These are phyloP conservation scores for Beauveria medogensis DNA, from an alignment of 2,329 filamentous ascomycete species.

Conservation along the genomic window DNA sequence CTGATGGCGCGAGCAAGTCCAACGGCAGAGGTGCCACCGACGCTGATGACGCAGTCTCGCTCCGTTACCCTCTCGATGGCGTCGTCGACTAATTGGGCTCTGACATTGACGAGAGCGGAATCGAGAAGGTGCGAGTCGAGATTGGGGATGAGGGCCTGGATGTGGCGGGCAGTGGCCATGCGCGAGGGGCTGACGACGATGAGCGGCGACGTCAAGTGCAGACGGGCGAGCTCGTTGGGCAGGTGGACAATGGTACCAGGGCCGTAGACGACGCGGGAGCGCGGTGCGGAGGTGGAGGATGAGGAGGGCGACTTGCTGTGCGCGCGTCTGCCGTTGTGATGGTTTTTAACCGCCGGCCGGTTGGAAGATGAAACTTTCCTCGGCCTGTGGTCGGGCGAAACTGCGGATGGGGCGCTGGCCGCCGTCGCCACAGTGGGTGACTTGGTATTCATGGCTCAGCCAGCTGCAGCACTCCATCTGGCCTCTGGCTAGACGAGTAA, in stretches of 20 bases:
- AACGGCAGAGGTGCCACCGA: conserved; percentile 56
- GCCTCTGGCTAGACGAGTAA: neutral
- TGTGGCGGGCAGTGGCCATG: conserved; percentile 23
- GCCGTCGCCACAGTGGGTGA: neutral
- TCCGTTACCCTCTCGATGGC: conserved; percentile 22
- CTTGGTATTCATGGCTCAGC: conserved; percentile 3
- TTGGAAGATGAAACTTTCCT: conserved; percentile 3
- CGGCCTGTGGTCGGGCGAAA: neutral
- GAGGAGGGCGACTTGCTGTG: conserved; percentile 3
- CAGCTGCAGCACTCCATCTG: conserved; percentile 4
- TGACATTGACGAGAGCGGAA: conserved; percentile 23
- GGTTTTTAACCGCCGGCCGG: neutral
- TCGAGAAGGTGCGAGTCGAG: conserved; percentile 26
- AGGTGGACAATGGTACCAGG: conserved; percentile 24
- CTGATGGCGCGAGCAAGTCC: conserved; percentile 49
- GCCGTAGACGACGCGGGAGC: conserved; percentile 29
- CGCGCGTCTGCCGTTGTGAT: neutral
- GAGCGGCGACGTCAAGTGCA: conserved; percentile 26
- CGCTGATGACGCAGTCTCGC: conserved; percentile 50
- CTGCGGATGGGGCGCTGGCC: neutral
- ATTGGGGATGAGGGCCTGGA: conserved; percentile 27
- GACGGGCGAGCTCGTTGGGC: conserved; percentile 25
- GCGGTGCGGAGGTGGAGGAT: conserved; percentile 7
- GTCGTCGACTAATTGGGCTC: conserved; percentile 21
- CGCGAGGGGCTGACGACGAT: conserved; percentile 32